phyloP scores from a whole-genome alignment of 129 eudicot genomes.

The Solidago caesia region DNA sequence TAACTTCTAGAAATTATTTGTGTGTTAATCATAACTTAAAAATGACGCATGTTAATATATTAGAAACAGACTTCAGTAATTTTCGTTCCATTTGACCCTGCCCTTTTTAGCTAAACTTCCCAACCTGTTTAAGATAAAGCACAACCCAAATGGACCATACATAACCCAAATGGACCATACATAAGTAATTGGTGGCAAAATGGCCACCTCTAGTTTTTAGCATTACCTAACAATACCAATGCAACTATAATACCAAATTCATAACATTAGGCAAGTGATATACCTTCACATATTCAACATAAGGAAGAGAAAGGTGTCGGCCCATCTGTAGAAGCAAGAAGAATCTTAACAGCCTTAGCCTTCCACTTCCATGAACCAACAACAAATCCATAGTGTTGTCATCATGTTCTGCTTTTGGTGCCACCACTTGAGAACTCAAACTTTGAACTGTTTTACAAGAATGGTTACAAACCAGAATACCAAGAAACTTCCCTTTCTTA shows the following conservation, averaged over 20 bases:
- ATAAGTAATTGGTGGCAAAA: neutral
- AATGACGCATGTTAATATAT: no score
- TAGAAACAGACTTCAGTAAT: no score
- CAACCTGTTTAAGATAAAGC: neutral
- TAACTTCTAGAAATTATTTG: no score
- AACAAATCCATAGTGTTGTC: conserved; percentile 81
- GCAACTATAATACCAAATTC: neutral
- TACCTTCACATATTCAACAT: conserved; percentile 95
- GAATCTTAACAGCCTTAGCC: conserved; percentile 74
- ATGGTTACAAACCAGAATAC: conserved; percentile 89
- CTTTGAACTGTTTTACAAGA: conserved; percentile 95
- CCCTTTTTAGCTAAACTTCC: no score
- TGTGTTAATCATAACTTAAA: neutral
- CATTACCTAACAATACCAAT: neutral
- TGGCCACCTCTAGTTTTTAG: neutral
- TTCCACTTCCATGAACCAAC: conserved; percentile 90
- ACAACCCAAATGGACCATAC: conserved; percentile 4
- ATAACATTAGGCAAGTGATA: conserved; percentile 1
- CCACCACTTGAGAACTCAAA: conserved; percentile 97
- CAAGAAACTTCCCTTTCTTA: conserved; percentile 83
- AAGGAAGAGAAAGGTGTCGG: conserved; percentile 84
- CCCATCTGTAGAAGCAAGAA: conserved; percentile 81
- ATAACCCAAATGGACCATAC: conserved; percentile 1
- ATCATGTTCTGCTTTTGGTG: conserved; percentile 97
- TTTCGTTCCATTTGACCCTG: neutral